These are phyloP conservation scores for Penicillium psychrofluorescens DNA, from an alignment of 495 filamentous ascomycete genomes.

Conservation along the genomic window DNA sequence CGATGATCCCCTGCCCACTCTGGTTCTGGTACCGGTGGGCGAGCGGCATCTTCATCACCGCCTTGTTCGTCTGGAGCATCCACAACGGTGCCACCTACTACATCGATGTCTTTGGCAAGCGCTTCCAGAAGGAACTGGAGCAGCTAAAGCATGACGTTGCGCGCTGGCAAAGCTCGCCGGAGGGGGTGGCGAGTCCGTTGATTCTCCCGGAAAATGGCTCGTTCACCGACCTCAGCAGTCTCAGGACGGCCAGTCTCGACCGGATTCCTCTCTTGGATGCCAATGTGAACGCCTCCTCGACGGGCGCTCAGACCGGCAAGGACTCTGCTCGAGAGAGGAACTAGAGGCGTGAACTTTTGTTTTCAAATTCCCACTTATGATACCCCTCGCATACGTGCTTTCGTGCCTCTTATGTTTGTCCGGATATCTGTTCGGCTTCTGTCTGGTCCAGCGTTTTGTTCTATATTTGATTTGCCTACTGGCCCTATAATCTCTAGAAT, in stretches of 20 bases:
- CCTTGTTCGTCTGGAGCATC: slow-evolving; percentile 82
- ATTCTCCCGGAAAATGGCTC: slow-evolving; percentile 17
- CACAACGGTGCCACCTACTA: slow-evolving; percentile 97
- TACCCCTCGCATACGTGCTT: slow-evolving; percentile 7
- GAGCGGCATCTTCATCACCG: slow-evolving; percentile 65
- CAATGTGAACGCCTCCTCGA: slow-evolving; percentile 11
- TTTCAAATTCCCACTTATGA: slow-evolving; percentile 7
- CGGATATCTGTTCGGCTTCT: too few relatives aligned
- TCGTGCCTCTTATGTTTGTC: too few relatives aligned
- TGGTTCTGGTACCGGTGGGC: slow-evolving; percentile 91
- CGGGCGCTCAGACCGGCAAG: slow-evolving; percentile 11
- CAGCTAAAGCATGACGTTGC: slow-evolving; percentile 81
- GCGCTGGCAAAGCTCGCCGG: slow-evolving; percentile 67
- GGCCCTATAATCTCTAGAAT: too few relatives aligned
- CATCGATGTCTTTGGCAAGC: slow-evolving; percentile 92
- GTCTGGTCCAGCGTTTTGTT: background rate
- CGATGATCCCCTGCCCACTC: slow-evolving; percentile 88
- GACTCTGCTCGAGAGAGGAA: slow-evolving; percentile 17
- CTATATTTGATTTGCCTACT: background rate
- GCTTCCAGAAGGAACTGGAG: slow-evolving; percentile 95
- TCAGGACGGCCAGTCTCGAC: slow-evolving; percentile 31
- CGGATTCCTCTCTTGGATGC: slow-evolving; percentile 36
- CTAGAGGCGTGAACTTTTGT: slow-evolving; percentile 3
- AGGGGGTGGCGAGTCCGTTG: slow-evolving; percentile 25
- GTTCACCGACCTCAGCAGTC: slow-evolving; percentile 7